Evolutionary conservation across 164 flowering plant genomes (phyloP).

Genomic region (Vitis labrusca): DNA sequence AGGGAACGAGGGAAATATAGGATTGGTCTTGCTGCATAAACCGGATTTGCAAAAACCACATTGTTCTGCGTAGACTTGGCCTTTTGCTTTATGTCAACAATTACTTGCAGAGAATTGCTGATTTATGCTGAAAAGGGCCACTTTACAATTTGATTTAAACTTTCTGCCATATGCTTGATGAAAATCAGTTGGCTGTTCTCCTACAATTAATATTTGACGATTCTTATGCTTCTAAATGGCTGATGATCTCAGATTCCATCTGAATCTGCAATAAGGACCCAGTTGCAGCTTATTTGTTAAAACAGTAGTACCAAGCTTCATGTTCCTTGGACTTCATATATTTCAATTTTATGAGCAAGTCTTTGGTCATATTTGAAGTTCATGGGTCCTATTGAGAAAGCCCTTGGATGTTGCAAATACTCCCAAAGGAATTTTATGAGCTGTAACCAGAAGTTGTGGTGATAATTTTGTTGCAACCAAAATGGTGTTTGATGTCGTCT

Average conservation of each 20-base stretch:
- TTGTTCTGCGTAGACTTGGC: no score
- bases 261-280: neutral
- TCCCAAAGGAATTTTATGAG: neutral
- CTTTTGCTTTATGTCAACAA: no score
- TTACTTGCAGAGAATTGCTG: no score
- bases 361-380: neutral
- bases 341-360: no score
- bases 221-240: neutral
- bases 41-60: no score
- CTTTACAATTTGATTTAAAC: neutral
- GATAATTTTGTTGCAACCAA: neutral
- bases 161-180: neutral
- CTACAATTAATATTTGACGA: neutral
- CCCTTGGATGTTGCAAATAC: neutral
- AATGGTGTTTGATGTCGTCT: neutral
- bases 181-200: neutral
- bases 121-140: neutral
- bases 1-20: no score
- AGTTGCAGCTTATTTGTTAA: neutral
- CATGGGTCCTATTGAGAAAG: neutral
- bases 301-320: neutral
- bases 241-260: neutral
- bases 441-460: neutral
- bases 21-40: no score
- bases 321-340: neutral